Percentiles rank a stretch among this genome's conserved stretches.
phyloP scores from a whole-genome alignment of 192 early-diverging fungal species.

The Rhizophagus sp. region DNA sequence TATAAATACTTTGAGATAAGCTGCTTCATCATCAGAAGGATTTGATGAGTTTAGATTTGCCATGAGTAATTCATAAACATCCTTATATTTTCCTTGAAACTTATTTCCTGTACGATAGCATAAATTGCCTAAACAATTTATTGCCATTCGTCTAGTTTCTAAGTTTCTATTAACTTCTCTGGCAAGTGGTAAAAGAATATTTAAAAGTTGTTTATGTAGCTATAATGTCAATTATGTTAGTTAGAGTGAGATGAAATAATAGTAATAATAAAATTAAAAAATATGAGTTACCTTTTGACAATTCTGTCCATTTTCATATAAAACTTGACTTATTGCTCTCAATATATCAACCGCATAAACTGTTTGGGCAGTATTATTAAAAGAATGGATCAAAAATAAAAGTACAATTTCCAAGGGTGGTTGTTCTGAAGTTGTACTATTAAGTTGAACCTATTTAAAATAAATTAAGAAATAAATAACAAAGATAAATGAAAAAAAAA shows the following conservation, averaged over 20 bases:
- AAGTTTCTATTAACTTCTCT: slow-evolving; percentile 30
- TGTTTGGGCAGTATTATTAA: background rate
- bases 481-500: background rate
- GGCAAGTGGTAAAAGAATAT: slow-evolving; percentile 32
- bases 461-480: background rate
- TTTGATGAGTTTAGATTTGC: slow-evolving; percentile 38
- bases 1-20: slow-evolving; percentile 14
- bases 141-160: slow-evolving; percentile 60
- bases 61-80: slow-evolving; percentile 53
- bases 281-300: slow-evolving; percentile 39
- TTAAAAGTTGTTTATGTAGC: slow-evolving; percentile 34
- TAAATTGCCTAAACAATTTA: slow-evolving; percentile 68
- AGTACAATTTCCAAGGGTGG: slow-evolving; percentile 22
- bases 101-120: slow-evolving; percentile 61
- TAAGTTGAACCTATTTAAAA: background rate
- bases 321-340: slow-evolving; percentile 49
- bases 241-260: background rate
- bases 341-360: slow-evolving; percentile 45
- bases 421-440: background rate
- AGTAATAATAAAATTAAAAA: background rate
- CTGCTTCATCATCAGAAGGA: background rate
- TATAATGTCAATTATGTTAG: slow-evolving; percentile 15
- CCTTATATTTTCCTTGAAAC: slow-evolving; percentile 43
- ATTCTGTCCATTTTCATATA: slow-evolving; percentile 50
- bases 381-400: slow-evolving; percentile 18